A percentile compares a stretch with the other conserved stretches of the same genome.
Conservation (phyloP, 2,329 filamentous ascomycete genomes). For the Alternaria hordeiaustralica region DNA sequence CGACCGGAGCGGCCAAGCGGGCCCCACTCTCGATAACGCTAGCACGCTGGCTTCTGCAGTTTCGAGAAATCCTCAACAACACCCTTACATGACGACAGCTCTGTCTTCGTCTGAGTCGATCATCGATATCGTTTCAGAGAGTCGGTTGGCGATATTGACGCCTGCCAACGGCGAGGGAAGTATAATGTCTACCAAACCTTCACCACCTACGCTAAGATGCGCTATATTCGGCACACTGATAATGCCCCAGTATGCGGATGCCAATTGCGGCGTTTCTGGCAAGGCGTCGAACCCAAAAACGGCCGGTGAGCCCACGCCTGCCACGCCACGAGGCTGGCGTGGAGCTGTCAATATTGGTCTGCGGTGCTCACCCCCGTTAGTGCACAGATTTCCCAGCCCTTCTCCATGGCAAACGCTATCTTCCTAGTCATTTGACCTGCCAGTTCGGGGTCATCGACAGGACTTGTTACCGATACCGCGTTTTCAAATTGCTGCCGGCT, state of each 20-base stretch:
- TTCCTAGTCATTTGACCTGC: slow-evolving; percentile 5
- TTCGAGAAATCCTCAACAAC: slow-evolving; percentile 8
- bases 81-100: slow-evolving; percentile 2
- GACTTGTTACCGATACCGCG: background rate
- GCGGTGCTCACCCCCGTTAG: slow-evolving; percentile 1
- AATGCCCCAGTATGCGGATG: background rate
- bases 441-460: slow-evolving; percentile 2
- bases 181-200: background rate
- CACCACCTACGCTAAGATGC: background rate
- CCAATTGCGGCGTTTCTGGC: background rate
- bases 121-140: background rate
- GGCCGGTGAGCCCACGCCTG: slow-evolving; percentile 1
- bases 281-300: background rate
- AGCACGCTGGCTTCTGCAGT: slow-evolving; percentile 2
- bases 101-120: background rate
- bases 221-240: background rate
- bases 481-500: slow-evolving; percentile 7
- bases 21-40: background rate
- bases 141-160: background rate
- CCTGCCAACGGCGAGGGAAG: background rate
- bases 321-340: slow-evolving; percentile 5
- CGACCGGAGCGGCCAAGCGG: background rate
- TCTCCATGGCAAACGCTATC: background rate
- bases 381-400: background rate
- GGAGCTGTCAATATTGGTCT: slow-evolving; percentile 4